phyloP scores from a whole-genome alignment of 768 basidiomycete genomes.

The Sarcodon aspratus region DNA sequence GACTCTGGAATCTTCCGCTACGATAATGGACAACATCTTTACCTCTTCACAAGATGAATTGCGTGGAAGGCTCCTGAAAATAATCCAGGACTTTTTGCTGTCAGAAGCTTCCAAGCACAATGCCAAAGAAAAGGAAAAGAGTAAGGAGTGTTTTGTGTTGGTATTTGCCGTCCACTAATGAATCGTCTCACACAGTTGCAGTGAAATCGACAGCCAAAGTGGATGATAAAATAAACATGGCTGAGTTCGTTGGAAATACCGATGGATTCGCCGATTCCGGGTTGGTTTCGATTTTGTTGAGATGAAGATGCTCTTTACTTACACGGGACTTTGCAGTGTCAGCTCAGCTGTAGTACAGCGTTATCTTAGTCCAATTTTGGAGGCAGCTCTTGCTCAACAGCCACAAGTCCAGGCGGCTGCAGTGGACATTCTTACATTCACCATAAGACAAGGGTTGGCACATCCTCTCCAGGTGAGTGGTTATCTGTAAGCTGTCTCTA shows the following conservation, averaged over 20 bases:
- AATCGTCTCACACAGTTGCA: slow-evolving; percentile 1
- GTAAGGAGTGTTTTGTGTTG: slow-evolving; percentile 8
- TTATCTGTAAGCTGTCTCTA: not conserved
- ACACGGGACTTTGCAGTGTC: slow-evolving; percentile 39
- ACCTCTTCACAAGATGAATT: slow-evolving; percentile 59
- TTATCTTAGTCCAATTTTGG: slow-evolving; percentile 72
- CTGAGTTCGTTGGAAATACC: slow-evolving; percentile 89
- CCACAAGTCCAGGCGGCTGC: slow-evolving; percentile 68
- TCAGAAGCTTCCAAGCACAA: slow-evolving; percentile 75
- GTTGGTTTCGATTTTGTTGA: slow-evolving; percentile 30
- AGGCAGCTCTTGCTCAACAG: slow-evolving; percentile 67
- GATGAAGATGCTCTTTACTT: not conserved
- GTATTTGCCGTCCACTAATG: not conserved
- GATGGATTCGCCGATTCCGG: slow-evolving; percentile 96
- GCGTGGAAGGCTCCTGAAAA: slow-evolving; percentile 65
- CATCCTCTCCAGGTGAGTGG: slow-evolving; percentile 77
- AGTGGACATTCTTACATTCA: slow-evolving; percentile 85
- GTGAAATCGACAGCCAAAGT: slow-evolving; percentile 33
- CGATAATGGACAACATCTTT: slow-evolving; percentile 88
- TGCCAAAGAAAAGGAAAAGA: slow-evolving; percentile 51
- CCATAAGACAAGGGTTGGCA: slow-evolving; percentile 89
- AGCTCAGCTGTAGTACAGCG: slow-evolving; percentile 93
- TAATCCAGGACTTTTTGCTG: slow-evolving; percentile 85
- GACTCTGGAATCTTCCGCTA: slow-evolving; percentile 66
- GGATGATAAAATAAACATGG: slow-evolving; percentile 63